A percentile compares a stretch with the other conserved stretches of the same genome.
Evolutionary conservation across 2,329 filamentous ascomycete genomes (phyloP).

Genomic region (Ilyonectria sp.): DNA sequence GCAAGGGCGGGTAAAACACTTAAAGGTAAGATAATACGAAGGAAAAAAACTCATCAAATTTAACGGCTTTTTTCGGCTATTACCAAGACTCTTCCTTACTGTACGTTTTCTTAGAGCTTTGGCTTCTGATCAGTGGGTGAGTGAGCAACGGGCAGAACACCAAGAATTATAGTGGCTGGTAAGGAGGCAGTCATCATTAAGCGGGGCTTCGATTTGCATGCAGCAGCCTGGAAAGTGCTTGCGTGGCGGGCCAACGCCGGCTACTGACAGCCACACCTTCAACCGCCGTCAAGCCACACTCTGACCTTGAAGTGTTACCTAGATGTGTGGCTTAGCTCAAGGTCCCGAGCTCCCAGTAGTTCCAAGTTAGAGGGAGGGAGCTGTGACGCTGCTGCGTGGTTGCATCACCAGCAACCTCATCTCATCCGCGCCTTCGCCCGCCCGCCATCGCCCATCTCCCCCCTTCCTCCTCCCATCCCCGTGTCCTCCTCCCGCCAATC

Average conservation of each 20-base stretch:
- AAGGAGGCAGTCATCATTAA: background rate
- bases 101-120: no score
- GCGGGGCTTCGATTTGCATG: background rate
- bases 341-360: conserved; percentile 28
- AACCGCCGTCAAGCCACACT: conserved; percentile 18
- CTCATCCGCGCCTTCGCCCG: conserved; percentile 38
- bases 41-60: no score
- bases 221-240: conserved; percentile 3
- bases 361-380: conserved; percentile 35
- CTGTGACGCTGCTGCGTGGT: conserved; percentile 49
- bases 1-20: background rate
- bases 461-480: conserved; percentile 27
- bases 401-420: conserved; percentile 51
- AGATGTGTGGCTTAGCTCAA: conserved; percentile 36
- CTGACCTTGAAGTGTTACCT: background rate
- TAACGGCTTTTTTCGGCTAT: background rate
- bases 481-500: conserved; percentile 24
- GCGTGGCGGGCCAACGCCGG: conserved; percentile 6
- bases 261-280: conserved; percentile 5
- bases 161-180: background rate
- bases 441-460: conserved; percentile 31
- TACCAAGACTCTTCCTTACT: no score
- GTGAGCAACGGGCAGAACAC: no score
- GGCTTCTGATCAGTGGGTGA: no score
- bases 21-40: no score